Evolutionary conservation across 306 rosid species (phyloP).

Genomic region (Calophaca sinica): DNA sequence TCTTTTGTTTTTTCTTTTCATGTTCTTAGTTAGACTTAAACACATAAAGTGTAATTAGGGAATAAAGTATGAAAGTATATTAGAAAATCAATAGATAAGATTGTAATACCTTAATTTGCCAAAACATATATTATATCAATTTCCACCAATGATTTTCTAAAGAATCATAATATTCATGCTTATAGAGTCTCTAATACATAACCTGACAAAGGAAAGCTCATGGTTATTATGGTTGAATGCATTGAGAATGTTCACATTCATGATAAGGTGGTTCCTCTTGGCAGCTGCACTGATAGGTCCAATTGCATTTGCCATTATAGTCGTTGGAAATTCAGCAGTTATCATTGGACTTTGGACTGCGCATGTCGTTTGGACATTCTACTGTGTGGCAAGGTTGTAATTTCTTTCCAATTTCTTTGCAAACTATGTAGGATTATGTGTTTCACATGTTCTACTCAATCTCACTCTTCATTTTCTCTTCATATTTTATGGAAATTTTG

Average conservation of each 20-base stretch:
- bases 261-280: constrained; percentile 22
- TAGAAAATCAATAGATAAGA: too few species aligned
- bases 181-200: too few species aligned
- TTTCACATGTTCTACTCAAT: constrained; percentile 22
- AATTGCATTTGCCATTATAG: constrained; percentile 53
- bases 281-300: constrained; percentile 67
- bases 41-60: neutral
- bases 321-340: constrained; percentile 67
- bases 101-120: too few species aligned
- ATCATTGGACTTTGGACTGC: constrained; percentile 77
- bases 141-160: too few species aligned
- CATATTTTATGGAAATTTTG: constrained; percentile 22
- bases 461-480: constrained; percentile 9
- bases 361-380: constrained; percentile 76
- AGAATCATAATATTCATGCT: too few species aligned
- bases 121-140: too few species aligned
- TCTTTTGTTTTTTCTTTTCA: neutral
- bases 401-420: constrained; percentile 24
- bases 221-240: neutral
- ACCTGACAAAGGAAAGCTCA: too few species aligned
- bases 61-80: neutral
- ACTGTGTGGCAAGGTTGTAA: constrained; percentile 70
- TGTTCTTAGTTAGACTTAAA: neutral
- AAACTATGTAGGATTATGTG: constrained; percentile 17
- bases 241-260: neutral